These are phyloP conservation scores for Sanguinoderma infundibulare DNA, from an alignment of 1,284 basidiomycete species.

Conservation along the genomic window DNA sequence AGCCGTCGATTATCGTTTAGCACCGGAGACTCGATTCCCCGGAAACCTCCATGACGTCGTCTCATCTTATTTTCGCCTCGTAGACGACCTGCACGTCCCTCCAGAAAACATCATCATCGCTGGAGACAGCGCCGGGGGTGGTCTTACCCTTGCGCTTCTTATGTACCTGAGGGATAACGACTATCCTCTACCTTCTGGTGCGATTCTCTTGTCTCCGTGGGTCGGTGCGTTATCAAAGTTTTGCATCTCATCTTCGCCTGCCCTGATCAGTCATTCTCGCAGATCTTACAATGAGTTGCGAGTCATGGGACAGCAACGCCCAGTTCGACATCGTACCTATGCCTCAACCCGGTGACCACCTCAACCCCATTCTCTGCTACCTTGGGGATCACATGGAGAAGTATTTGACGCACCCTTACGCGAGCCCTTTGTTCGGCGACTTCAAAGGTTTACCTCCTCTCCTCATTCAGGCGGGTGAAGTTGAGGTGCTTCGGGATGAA, in stretches of 20 bases:
- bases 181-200: slow-evolving; percentile 82
- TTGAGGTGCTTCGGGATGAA: slow-evolving; percentile 93
- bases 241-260: not conserved
- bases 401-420: slow-evolving; percentile 96
- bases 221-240: slow-evolving; percentile 64
- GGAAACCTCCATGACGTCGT: slow-evolving; percentile 94
- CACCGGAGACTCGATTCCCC: slow-evolving; percentile 94
- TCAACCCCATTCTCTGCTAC: slow-evolving; percentile 93
- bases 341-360: slow-evolving; percentile 78
- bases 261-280: slow-evolving; percentile 10
- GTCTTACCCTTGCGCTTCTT: slow-evolving; percentile 82
- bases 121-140: slow-evolving; percentile 95
- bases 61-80: slow-evolving; percentile 84
- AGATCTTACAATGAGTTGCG: slow-evolving; percentile 96
- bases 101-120: slow-evolving; percentile 88
- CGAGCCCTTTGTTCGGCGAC: slow-evolving; percentile 94
- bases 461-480: slow-evolving; percentile 92
- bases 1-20: slow-evolving; percentile 97
- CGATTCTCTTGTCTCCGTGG: slow-evolving; percentile 93
- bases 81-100: slow-evolving; percentile 89
- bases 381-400: slow-evolving; percentile 85
- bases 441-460: slow-evolving; percentile 88
- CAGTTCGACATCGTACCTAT: slow-evolving; percentile 81
- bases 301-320: slow-evolving; percentile 96
- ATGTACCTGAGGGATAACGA: slow-evolving; percentile 91